Evolutionary conservation across 2,329 filamentous ascomycete genomes (phyloP), one percentile per base, ranked within the genome.

Genomic region (Furcasterigmium sp.): DNA sequence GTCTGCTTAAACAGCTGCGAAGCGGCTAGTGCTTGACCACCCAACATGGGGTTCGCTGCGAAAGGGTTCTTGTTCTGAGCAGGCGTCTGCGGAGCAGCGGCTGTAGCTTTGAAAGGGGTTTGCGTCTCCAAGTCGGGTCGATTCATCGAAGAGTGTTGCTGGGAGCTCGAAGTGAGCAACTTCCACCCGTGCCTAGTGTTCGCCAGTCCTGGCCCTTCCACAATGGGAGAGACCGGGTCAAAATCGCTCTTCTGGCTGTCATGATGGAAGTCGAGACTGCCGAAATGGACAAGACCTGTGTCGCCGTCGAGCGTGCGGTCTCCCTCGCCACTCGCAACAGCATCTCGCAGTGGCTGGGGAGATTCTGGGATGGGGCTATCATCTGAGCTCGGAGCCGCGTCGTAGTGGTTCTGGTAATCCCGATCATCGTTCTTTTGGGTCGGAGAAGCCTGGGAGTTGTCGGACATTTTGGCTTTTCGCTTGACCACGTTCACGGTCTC

Each of bases 1-100:
- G 77, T 80, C 49, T 73, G 70, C 1, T 64, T 68, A 50, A 81
- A 81, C 8, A 81, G 61, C 53, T 81, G 76, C 8, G 74, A 72
- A 53, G 55, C 65, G 42, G 50, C 61, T 54, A 65, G 60, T 1
- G 64, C 51, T 59, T 56, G 45, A 44, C 60, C 50, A 43, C 58
- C 56, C 41, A 59, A 50, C 47, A 62, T 56, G 8, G 58, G 53
- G 44, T 58, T 56, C 9, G 54, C 58, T 8, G 56, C 63, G 50
- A 78, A 77, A 1, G 75, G 72, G 39, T 77, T 77, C 38, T 63
- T 68, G 1, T 67, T 61, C 14, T 67, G 48, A 3, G 67, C 67
- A 1, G 77, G 76, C 2, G 77, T 80, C 51, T 78, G 69, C 2
- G 75, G 66, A 5, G 56, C 52, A 9, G 44, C 46, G 11, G 46